phyloP scores from a whole-genome alignment of 2,329 filamentous ascomycete genomes.

The Sclerotinia glacialis region DNA sequence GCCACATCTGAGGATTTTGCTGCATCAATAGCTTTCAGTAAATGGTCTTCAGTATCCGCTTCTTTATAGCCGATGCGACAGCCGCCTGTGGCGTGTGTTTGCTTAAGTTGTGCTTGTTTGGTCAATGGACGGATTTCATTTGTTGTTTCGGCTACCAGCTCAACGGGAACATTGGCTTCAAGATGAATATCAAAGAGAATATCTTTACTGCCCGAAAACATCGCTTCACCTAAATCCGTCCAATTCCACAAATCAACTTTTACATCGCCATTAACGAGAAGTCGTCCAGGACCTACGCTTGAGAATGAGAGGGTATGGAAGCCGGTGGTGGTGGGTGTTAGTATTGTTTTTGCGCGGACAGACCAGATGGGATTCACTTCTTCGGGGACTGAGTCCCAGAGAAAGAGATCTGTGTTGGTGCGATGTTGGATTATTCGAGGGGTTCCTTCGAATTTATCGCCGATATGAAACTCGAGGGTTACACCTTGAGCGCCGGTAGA shows the following conservation, averaged over 20 bases:
- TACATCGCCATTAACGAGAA: conserved; percentile 59
- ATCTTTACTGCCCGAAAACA: conserved; percentile 67
- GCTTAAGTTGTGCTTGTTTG: conserved; percentile 55
- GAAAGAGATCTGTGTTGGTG: conserved; percentile 63
- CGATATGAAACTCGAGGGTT: conserved; percentile 61
- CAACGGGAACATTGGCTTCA: conserved; percentile 56
- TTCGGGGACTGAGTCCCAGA: conserved; percentile 66
- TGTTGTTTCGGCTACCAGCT: conserved; percentile 63
- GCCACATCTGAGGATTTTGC: conserved; percentile 64
- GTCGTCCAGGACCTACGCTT: conserved; percentile 61
- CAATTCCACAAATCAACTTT: conserved; percentile 66
- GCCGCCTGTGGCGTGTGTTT: conserved; percentile 64
- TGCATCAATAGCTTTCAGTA: conserved; percentile 62
- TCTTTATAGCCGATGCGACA: conserved; percentile 71
- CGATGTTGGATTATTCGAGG: conserved; percentile 58
- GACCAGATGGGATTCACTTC: conserved; percentile 63
- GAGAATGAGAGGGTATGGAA: conserved; percentile 66
- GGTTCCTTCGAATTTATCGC: conserved; percentile 59
- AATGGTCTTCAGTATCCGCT: conserved; percentile 56
- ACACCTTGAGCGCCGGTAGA: conserved; percentile 58
- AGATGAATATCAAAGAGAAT: conserved; percentile 60
- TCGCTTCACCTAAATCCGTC: conserved; percentile 66
- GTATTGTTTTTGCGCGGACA: conserved; percentile 47
- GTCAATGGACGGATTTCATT: conserved; percentile 61
- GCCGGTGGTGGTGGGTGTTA: conserved; percentile 58